phyloP scores from a whole-genome alignment of 257 asterid species.

The Orobanche coerulescens region DNA sequence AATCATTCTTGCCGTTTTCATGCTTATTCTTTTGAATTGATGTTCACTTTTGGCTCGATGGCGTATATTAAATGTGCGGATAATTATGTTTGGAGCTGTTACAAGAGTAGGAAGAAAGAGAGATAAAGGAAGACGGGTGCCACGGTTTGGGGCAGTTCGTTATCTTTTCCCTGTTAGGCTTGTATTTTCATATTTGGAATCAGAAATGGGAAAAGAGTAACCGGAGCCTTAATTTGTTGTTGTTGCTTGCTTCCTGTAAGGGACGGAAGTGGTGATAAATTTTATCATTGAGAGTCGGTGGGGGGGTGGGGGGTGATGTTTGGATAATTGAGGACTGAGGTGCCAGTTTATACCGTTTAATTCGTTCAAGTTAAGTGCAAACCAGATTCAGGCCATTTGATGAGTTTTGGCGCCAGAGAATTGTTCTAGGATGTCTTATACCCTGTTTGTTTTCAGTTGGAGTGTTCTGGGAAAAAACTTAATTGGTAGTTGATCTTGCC shows the following conservation, averaged over 20 bases:
- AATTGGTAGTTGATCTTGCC: background rate
- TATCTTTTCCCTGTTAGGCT: background rate
- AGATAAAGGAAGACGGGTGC: background rate
- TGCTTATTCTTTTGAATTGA: background rate
- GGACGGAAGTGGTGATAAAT: background rate
- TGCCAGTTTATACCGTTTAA: background rate
- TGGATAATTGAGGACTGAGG: background rate
- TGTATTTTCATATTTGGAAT: background rate
- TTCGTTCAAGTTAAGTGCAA: background rate
- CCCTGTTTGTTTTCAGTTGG: background rate
- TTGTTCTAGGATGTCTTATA: background rate
- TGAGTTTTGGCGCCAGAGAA: background rate
- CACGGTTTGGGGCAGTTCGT: constrained; percentile 7
- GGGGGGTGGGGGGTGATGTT: background rate
- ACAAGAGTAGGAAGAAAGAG: background rate
- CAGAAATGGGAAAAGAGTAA: background rate
- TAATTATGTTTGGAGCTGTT: background rate
- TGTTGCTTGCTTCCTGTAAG: background rate
- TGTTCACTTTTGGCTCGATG: background rate
- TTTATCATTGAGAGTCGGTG: background rate
- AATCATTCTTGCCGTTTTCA: background rate
- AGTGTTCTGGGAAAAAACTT: background rate
- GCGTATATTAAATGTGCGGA: too few species aligned
- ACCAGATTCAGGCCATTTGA: background rate
- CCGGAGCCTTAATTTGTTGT: too few species aligned